A percentile compares a stretch with the other conserved stretches of the same genome.
Evolutionary conservation across 2,329 filamentous ascomycete species (phyloP).

Genomic region (Epichloe typhina): DNA sequence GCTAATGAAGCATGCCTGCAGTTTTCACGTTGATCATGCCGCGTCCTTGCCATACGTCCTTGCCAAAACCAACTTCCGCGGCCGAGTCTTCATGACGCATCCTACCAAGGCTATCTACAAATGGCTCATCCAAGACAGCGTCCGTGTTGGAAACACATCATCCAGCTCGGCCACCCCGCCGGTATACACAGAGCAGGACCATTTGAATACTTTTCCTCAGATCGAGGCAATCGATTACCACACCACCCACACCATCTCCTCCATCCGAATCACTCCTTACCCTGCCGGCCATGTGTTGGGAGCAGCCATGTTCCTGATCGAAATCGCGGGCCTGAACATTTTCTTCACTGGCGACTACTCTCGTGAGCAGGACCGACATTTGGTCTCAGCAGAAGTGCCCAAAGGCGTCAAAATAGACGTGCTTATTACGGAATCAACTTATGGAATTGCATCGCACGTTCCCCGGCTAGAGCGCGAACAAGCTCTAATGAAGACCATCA

Average conservation of each 20-base stretch:
- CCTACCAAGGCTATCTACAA: conserved; percentile 99
- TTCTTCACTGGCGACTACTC: conserved; percentile 98
- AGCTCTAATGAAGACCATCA: conserved; percentile 90
- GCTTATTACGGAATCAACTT: conserved; percentile 93
- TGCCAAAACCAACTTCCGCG: conserved; percentile 94
- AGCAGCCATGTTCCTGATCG: conserved; percentile 95
- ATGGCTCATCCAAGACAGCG: conserved; percentile 95
- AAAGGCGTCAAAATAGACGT: conserved; percentile 86
- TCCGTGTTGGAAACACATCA: conserved; percentile 68
- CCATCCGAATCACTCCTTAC: conserved; percentile 91
- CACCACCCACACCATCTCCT: conserved; percentile 93
- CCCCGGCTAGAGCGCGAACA: conserved; percentile 84
- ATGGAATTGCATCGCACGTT: conserved; percentile 87
- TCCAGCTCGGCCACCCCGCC: conserved; percentile 53
- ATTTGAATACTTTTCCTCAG: conserved; percentile 80
- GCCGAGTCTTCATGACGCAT: conserved; percentile 97
- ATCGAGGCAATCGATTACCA: conserved; percentile 98
- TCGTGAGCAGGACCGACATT: conserved; percentile 84
- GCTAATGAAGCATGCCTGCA: conserved; percentile 5
- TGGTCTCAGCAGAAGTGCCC: conserved; percentile 87
- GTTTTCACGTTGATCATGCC: conserved; percentile 98
- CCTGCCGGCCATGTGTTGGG: conserved; percentile 96
- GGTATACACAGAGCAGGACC: conserved; percentile 90
- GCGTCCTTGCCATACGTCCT: conserved; percentile 95
- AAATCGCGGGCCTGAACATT: conserved; percentile 92